Base-by-base conservation (phyloP, 1,284 basidiomycete genomes). In the Filobasidium uniguttulatum region DNA sequence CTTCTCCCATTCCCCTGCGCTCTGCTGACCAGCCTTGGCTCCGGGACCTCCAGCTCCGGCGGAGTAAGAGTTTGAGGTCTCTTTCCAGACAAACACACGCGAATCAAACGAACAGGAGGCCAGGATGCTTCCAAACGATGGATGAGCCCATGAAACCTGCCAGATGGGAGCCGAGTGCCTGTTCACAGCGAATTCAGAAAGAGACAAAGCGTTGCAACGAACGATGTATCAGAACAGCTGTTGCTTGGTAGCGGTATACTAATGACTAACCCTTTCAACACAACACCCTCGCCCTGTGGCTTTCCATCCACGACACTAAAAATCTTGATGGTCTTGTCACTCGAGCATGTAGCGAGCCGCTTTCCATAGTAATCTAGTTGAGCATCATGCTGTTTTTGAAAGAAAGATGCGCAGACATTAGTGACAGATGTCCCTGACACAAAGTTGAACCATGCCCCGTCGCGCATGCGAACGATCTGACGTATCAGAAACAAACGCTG, bases 111-210 rank as follows among this genome's bases (percentile, higher is more conserved):
- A 96, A 66, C 88, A 94, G 30, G 88, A 93, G 17, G 93, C 93
- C 45, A 98, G 80, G 62, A 98, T 94, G 56, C 86, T 82, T 1
- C 93, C 93, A 60, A 88, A 91, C 66, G 89, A 91, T 6, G 94
- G 93, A 63, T 98, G 91, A 6, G 87, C 93, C 94, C 93, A 98
- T n/a, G 90, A 80, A 44, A 98, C 82, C 67, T 94, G 90, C 91
- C 93, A 97, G 31, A 98, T 89, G 3, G 93, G 93, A 15, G 91
- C 90, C 12, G 89, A 88, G 70, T 97, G 94, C 46, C 89, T 73
- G n/a, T n/a, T n/a, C n/a, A n/a, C n/a, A n/a, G n/a, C n/a, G n/a
- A n/a, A n/a, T n/a, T n/a, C n/a, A n/a, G n/a, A n/a, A n/a, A n/a
- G n/a, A n/a, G n/a, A n/a, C n/a, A n/a, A n/a, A n/a, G n/a, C n/a